phyloP scores from a whole-genome alignment of 176 grass and related monocot genomes.

The Panicum miliaceum region DNA sequence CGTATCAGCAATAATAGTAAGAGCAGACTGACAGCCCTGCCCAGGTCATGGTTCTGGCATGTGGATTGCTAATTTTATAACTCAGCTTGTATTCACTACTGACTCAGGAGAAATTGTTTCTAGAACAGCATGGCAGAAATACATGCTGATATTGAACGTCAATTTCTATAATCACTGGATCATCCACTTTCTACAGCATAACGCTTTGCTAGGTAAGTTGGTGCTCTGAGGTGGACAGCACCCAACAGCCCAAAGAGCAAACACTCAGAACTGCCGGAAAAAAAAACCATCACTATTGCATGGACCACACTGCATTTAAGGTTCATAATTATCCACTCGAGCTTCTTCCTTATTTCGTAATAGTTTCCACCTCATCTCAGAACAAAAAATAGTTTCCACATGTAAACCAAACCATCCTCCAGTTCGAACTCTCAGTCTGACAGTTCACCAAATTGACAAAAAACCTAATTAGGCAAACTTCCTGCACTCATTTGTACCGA shows the following conservation, averaged over 20 bases:
- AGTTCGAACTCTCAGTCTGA: background rate
- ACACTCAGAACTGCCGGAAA: background rate
- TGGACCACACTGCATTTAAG: conserved; percentile 29
- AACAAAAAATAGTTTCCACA: background rate
- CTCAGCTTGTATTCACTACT: background rate
- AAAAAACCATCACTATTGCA: background rate
- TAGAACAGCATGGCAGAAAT: conserved; percentile 5
- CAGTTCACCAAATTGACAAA: background rate
- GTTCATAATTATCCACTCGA: conserved; percentile 5
- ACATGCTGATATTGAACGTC: background rate
- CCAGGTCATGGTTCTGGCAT: background rate
- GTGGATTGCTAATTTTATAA: background rate
- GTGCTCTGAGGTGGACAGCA: conserved; percentile 16
- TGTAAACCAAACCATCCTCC: background rate
- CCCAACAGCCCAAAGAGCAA: background rate
- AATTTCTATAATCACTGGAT: background rate
- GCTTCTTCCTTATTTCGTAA: background rate
- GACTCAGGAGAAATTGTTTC: background rate
- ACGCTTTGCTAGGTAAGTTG: conserved; percentile 17
- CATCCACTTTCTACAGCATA: background rate
- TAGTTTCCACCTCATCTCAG: background rate
- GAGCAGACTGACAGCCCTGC: background rate
- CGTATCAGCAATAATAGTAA: background rate
- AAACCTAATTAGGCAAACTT: background rate
- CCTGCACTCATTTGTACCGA: background rate